Base-by-base conservation (phyloP, 1,284 basidiomycete genomes). In the Pisolithus thermaeus region DNA sequence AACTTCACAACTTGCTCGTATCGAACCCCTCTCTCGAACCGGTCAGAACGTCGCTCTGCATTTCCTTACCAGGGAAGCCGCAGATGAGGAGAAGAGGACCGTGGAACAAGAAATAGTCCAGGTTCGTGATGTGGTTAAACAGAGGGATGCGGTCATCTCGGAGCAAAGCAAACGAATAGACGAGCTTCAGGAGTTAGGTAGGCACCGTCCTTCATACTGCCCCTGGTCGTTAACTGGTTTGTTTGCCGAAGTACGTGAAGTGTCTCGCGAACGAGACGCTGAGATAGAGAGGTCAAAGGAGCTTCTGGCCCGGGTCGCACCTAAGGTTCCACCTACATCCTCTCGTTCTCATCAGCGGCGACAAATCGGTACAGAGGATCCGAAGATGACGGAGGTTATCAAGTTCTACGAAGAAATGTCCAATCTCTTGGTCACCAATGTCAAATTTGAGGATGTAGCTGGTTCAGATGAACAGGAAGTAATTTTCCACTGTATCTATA, bases 21-120 rank as follows among this genome's bases (percentile, higher is more conserved):
- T 78, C 41, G 77, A 84, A 54, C 76, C 79, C 2, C 67, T 84
- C 22, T 70, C 78, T 30, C 69, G 70, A 43, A 67, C 75, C 2
- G 77, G 74, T 27, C 75, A 76, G 56, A 71, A 69, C 42, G 74
- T 75, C 1, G 72, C 77, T 7, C 69, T 86, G 28, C 80, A 84
- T 56, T 76, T 90, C 52, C 66, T 90, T 14, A 87, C 85, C 7
- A 79, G 84, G 47, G 85, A 88, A 56, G 78, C 79, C 4, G 86
- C 81, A 7, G 81, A 89, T 51, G 78, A 80, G 53, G 85, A 88
- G 68, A 80, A 80, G 58, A 75, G 73, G 48, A 66, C 55, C 1
- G 62, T 80, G 28, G 75, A 81, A 52, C 68, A 75, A 46, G 78
- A 84, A 52, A 63, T 81, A 25, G 64, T 61, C 22, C 65, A 68